phyloP scores from a whole-genome alignment of 2,329 filamentous ascomycete genomes.

The Trichoderma koningiopsis region DNA sequence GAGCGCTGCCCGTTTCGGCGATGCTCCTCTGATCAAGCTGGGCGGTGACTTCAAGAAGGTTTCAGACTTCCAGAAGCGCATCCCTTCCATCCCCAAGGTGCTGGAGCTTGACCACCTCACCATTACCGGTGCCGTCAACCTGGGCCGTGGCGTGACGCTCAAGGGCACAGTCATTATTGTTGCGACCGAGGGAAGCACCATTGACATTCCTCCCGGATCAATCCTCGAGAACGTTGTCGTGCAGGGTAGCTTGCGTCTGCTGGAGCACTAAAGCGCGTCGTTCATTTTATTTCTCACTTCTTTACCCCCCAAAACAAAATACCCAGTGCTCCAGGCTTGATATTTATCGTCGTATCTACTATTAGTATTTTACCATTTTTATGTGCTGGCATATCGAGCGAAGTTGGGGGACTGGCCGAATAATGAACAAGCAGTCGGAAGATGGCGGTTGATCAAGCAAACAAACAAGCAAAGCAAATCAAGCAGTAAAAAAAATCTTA shows the following conservation, averaged over 20 bases:
- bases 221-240: slow-evolving; percentile 99
- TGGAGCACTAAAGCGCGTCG: slow-evolving; percentile 58
- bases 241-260: slow-evolving; percentile 84
- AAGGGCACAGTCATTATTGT: slow-evolving; percentile 99
- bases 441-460: slow-evolving; percentile 1
- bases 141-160: slow-evolving; percentile 90
- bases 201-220: slow-evolving; percentile 94
- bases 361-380: slow-evolving; percentile 17
- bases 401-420: slow-evolving; percentile 1
- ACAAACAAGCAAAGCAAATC: background rate
- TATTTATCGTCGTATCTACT: slow-evolving; percentile 23
- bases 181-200: slow-evolving; percentile 95
- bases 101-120: slow-evolving; percentile 93
- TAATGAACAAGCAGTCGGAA: slow-evolving; percentile 12
- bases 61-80: slow-evolving; percentile 89
- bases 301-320: slow-evolving; percentile 10
- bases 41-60: slow-evolving; percentile 99
- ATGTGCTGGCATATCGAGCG: slow-evolving; percentile 19
- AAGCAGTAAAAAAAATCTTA: background rate
- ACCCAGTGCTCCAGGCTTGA: slow-evolving; percentile 20
- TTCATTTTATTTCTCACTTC: slow-evolving; percentile 8
- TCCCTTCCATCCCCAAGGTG: slow-evolving; percentile 85
- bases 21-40: slow-evolving; percentile 97
- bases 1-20: slow-evolving; percentile 93
- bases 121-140: slow-evolving; percentile 95